phyloP scores from a whole-genome alignment of 495 filamentous ascomycete species.

The Parachaetomium inaequale region DNA sequence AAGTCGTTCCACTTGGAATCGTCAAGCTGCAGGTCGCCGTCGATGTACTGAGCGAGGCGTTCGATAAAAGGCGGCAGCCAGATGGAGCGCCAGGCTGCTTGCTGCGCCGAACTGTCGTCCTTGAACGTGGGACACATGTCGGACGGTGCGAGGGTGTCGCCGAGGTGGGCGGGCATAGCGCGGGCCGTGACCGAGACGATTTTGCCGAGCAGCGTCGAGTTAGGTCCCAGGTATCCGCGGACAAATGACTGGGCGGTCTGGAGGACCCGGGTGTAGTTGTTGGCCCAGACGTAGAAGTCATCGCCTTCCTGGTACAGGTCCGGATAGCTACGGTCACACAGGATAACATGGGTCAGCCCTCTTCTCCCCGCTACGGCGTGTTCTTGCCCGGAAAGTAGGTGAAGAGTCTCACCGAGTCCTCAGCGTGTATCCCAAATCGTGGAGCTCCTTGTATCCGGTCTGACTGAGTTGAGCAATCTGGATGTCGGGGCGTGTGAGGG shows the following conservation, averaged over 20 bases:
- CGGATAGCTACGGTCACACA: slow-evolving; percentile 36
- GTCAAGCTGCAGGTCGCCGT: slow-evolving; percentile 49
- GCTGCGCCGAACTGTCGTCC: slow-evolving; percentile 42
- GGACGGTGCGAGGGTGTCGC: slow-evolving; percentile 54
- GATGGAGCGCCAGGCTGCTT: slow-evolving; percentile 39
- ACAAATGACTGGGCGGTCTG: slow-evolving; percentile 53
- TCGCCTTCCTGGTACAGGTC: slow-evolving; percentile 53
- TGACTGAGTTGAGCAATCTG: slow-evolving; percentile 51
- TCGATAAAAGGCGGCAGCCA: slow-evolving; percentile 50
- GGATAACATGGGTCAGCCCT: not conserved
- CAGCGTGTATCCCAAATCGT: slow-evolving; percentile 39
- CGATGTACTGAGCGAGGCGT: slow-evolving; percentile 47
- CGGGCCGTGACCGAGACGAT: slow-evolving; percentile 51
- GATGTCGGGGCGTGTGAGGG: slow-evolving; percentile 43
- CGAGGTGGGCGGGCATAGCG: slow-evolving; percentile 38
- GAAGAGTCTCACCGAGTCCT: slow-evolving; percentile 22
- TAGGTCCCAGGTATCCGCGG: slow-evolving; percentile 50
- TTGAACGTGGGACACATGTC: slow-evolving; percentile 53
- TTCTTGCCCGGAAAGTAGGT: not conserved
- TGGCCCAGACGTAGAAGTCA: slow-evolving; percentile 55
- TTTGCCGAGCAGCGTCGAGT: slow-evolving; percentile 44
- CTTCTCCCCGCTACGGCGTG: not conserved
- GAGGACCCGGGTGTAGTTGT: slow-evolving; percentile 53
- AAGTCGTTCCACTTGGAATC: slow-evolving; percentile 50
- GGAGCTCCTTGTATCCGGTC: slow-evolving; percentile 54